Evolutionary conservation across 2,329 filamentous ascomycete species (phyloP), one percentile per base, ranked within the genome.

Genomic region (Penicillium sp.): DNA sequence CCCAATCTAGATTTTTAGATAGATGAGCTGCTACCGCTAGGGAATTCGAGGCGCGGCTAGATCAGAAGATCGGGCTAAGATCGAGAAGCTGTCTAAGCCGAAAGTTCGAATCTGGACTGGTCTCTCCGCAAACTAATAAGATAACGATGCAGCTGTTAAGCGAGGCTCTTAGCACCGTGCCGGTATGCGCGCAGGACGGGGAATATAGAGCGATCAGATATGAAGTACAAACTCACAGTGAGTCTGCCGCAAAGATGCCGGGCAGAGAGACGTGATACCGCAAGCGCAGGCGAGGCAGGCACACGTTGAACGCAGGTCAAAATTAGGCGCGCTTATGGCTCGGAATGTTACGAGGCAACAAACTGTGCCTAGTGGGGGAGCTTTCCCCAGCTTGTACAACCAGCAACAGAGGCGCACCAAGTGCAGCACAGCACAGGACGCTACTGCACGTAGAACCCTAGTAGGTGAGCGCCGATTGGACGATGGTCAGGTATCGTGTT

Each of bases 351-450:
- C 28, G 54, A 55, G 59, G 35, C 61, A 14, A 4, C n/a, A 53
- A 11, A 33, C 35, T 53, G 35, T 37, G 51, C 51, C 35, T 37
- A 53, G 51, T 38, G 33, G 51, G 22, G 37, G 33, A 52, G 51
- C 55, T 37, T 66, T 66, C 53, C 61, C 61, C 58, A 59, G 60
- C 35, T 56, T 60, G 60, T 64, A 62, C 40, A 28, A 63, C 56
- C 30, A 43, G 49, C 43, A 57, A 42, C 54, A 55, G 37, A 40
- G 37, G 51, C 51, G 46, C 56, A 43, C 46, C 19, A 42, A 45
- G 52, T 57, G 60, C 64, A 65, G 56, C 37, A 57, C 25, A 13
- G 46, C 52, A 52, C 54, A 58, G 55, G 54, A 45, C 55, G 26
- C 57, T 57, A 60, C 53, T 64, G 58, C 62, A 63, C 40, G 40